phyloP scores from a whole-genome alignment of 179 eudicot species.

The Amaranthus tricolor region DNA sequence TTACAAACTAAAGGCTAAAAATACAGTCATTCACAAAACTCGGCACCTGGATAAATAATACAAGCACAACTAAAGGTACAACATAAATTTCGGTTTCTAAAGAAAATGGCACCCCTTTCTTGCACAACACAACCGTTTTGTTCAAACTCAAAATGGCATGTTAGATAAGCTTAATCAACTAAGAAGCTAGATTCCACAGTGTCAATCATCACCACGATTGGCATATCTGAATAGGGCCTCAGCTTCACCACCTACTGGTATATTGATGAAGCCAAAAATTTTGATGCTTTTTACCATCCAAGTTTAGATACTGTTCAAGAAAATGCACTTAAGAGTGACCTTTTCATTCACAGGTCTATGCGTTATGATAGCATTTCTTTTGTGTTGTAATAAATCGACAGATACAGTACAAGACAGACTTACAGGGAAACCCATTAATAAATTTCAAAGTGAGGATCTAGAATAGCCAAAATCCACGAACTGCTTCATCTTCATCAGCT shows the following conservation, averaged over 20 bases:
- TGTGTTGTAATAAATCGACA: neutral
- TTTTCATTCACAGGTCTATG: neutral
- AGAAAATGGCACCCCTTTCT: neutral
- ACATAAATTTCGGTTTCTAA: neutral
- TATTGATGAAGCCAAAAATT: conserved; percentile 5
- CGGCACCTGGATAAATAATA: neutral
- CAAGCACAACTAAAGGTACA: neutral
- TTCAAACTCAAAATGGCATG: neutral
- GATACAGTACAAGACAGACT: conserved; percentile 19
- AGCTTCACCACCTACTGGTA: neutral
- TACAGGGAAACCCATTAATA: conserved; percentile 17
- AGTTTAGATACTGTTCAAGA: conserved; percentile 9
- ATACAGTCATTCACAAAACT: neutral
- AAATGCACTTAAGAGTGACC: conserved; percentile 5
- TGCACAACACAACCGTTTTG: neutral
- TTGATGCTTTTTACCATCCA: conserved; percentile 11
- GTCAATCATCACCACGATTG: conserved; percentile 1
- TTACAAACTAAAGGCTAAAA: neutral
- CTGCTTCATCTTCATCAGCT: conserved; percentile 56
- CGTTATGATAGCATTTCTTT: neutral
- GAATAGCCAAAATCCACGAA: conserved; percentile 42
- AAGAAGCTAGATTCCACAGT: neutral
- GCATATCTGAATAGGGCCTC: conserved; percentile 6
- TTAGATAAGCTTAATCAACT: neutral
- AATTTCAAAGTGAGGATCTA: conserved; percentile 22